Evolutionary conservation across 75 land plant species (phyloP).

Genomic region (Larix kaempferi): DNA sequence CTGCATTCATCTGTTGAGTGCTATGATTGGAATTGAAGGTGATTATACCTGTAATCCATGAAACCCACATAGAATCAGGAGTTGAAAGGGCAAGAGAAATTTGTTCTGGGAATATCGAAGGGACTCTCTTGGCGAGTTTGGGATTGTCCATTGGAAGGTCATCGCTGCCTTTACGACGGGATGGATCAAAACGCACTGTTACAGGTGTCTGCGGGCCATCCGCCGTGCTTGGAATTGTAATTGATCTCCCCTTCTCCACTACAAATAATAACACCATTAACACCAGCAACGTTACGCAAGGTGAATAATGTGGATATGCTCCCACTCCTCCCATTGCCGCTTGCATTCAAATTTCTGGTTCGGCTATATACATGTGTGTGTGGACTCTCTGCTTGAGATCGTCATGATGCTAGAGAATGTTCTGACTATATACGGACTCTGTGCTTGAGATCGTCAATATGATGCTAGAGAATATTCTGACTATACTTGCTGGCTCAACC

Average conservation of each 20-base stretch:
- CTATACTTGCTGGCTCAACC: too few species aligned
- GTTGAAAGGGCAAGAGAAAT: constrained; percentile 69
- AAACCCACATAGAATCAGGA: constrained; percentile 83
- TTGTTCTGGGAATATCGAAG: constrained; percentile 75
- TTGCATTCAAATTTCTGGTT: background rate
- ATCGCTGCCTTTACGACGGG: constrained; percentile 70
- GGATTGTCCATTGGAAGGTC: constrained; percentile 76
- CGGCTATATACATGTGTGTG: too few species aligned
- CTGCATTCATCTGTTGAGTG: too few species aligned
- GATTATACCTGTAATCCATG: constrained; percentile 79
- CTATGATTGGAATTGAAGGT: background rate
- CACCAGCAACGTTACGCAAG: background rate
- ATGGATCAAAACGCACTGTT: constrained; percentile 64
- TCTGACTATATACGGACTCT: too few species aligned
- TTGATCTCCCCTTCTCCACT: constrained; percentile 4
- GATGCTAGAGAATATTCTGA: too few species aligned
- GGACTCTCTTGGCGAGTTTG: constrained; percentile 56
- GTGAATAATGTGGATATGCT: background rate
- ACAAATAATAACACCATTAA: background rate
- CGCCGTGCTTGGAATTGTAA: constrained; percentile 67
- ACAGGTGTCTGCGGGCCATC: constrained; percentile 87
- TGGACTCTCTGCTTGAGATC: too few species aligned
- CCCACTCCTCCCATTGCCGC: too few species aligned
- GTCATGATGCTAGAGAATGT: too few species aligned
- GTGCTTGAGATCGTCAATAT: too few species aligned